A percentile compares a stretch with the other conserved stretches of the same genome.
These are phyloP conservation scores for Termitomyces sp. DNA, from an alignment of 1,284 basidiomycete species.

Conservation along the genomic window DNA sequence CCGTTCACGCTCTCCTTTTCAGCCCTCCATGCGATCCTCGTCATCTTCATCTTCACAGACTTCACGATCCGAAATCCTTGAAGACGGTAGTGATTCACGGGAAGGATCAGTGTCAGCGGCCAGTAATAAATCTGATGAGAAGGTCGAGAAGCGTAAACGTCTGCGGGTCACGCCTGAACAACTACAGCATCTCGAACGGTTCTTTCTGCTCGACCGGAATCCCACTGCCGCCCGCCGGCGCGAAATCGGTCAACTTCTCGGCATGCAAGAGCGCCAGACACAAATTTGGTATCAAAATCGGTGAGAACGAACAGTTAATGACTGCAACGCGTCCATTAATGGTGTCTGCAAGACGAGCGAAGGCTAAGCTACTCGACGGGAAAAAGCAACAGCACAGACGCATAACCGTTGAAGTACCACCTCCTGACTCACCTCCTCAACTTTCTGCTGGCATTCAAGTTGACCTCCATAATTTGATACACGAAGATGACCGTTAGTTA, in stretches of 20 bases:
- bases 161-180: constrained; percentile 75
- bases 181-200: constrained; percentile 63
- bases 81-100: constrained; percentile 23
- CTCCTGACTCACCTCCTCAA: constrained; percentile 49
- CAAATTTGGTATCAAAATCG: constrained; percentile 87
- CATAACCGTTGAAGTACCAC: constrained; percentile 36
- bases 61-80: constrained; percentile 13
- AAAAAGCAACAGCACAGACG: constrained; percentile 45
- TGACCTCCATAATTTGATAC: constrained; percentile 60
- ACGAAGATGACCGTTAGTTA: constrained; percentile 64
- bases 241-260: constrained; percentile 70
- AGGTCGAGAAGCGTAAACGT: constrained; percentile 70
- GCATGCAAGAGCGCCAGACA: constrained; percentile 80
- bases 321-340: not conserved
- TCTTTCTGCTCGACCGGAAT: constrained; percentile 63
- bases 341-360: constrained; percentile 55
- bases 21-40: not conserved
- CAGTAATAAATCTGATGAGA: constrained; percentile 40
- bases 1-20: constrained; percentile 8
- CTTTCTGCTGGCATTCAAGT: constrained; percentile 49
- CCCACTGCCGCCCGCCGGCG: constrained; percentile 65
- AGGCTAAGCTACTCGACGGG: constrained; percentile 65
- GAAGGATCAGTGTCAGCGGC: constrained; percentile 21
- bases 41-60: constrained; percentile 8
- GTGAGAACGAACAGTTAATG: constrained; percentile 32